Base-by-base conservation (phyloP, 306 rosid species). In the Erythrophleum fordii region DNA sequence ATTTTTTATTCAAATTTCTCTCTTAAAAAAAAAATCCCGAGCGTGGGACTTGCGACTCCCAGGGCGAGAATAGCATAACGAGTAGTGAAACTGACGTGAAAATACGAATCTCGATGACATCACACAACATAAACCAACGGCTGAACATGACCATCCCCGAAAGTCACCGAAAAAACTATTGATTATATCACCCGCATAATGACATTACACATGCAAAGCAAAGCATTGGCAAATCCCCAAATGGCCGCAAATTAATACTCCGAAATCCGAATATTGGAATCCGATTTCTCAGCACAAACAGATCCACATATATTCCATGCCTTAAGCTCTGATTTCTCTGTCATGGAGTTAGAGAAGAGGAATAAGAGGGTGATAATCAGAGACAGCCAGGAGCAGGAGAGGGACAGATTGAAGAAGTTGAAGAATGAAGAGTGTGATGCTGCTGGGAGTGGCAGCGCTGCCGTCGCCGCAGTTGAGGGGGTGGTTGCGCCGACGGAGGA, bases 401-500 rank as follows among this genome's bases (percentile, higher is more conserved):
- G 31, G 4, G 56, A 29, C 7, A 26, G 55, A 48, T 17, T 34
- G 55, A 77, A 82, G 71, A 73, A 48, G 14, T 12, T 37, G 67
- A 77, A 78, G 62, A n/a, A 31, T 72, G 23, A 61, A 23, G 23
- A 75, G 23, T 42, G 78, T 5, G 11, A 60, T 25, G 37, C 7
- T 23, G 22, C 22, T 35, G 13, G 64, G 45, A 53, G 78, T 9
- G 41, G 7, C 7, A 11, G 5, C 42, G 26, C 31, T 34, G n/a
- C 48, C 45, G 28, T 5, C 0, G 73, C 1, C 7, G 13, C 14
- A 0, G 45, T 2, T 13, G 53, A 11, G 5, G 64, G 13, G 23
- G 56, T 10, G 35, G 49, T 25, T 34, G 82, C 29, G 34, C 82
- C 81, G 2, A 67, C 85, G 29, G 89, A 83, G 82, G 87, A 81